Conservation (phyloP, 768 basidiomycete genomes). For the Collybiopsis luxurians region DNA sequence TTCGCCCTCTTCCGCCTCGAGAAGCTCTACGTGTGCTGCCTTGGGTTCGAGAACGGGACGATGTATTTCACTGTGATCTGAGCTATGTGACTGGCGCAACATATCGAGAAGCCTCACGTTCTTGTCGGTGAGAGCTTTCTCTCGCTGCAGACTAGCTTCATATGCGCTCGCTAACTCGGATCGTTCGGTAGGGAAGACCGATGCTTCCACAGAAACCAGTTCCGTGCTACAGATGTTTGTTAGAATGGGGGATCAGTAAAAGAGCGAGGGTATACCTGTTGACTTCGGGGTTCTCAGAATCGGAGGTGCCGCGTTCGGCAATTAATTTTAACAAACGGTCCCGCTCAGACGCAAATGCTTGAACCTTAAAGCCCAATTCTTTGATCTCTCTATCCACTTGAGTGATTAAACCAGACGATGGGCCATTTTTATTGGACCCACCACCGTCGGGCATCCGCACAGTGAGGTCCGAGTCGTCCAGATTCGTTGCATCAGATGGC, state of each 20-base stretch:
- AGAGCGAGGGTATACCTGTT: too few species aligned
- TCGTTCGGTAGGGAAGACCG: neutral
- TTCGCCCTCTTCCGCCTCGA: conserved; percentile 36
- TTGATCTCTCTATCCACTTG: conserved; percentile 34
- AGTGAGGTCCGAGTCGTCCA: conserved; percentile 6
- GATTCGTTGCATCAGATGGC: neutral
- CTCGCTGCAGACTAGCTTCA: conserved; percentile 23
- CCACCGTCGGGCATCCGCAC: neutral
- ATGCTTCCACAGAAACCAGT: neutral
- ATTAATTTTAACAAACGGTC: conserved; percentile 22
- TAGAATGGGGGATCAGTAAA: too few species aligned
- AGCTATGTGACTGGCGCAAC: neutral
- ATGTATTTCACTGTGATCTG: too few species aligned
- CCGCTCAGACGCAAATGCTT: conserved; percentile 36
- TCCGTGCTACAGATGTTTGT: too few species aligned
- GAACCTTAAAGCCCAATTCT: conserved; percentile 29
- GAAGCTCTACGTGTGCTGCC: conserved; percentile 12
- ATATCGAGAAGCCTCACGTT: conserved; percentile 18
- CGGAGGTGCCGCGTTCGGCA: conserved; percentile 23
- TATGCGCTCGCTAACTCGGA: conserved; percentile 15
- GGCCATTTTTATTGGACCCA: neutral
- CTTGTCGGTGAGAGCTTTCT: conserved; percentile 29
- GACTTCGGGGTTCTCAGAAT: too few species aligned
- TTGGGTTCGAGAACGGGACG: conserved; percentile 8
- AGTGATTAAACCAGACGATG: conserved; percentile 1